Base-by-base conservation (phyloP, 805 yeast species). In the Scheffersomyces amazonensis region DNA sequence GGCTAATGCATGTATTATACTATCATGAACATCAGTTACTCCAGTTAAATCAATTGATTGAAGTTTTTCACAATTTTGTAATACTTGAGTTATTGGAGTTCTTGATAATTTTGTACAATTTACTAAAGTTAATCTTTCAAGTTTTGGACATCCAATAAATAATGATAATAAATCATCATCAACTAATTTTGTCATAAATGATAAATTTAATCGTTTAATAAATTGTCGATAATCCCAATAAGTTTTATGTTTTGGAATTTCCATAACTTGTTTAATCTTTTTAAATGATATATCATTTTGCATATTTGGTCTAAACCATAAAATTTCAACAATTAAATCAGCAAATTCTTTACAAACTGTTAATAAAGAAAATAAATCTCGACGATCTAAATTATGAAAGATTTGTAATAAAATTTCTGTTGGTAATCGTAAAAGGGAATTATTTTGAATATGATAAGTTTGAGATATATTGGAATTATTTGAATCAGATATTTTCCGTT, bases 41-140 rank as follows among this genome's bases (percentile, higher is more conserved):
- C 93, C 93, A 0, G 96, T 83, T 49, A 91, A 71, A 62, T 91
- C 98, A 35, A 91, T 81, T 31, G 95, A 84, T 59, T 87, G 95
- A 41, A 91, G 66, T 44, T 78, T 73, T 42, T 73, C 72, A 60
- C 96, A 88, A 16, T 79, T 78, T 35, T 66, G 54, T 22, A 91
- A 61, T 4, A 88, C 78, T 2, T 64, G 64, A 2, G 83, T 69
- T 24, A 91, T 75, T n/a, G 87, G 78, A 5, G 36, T 49, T 46
- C 81, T 78, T 0, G 85, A 63, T 18, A 91, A 61, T 41, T 75
- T 71, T 16, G 79, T 69, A 60, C 97, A 90, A 52, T 85, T 84
- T 9, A 89, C 89, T 34, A 91, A 67, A 0, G 96, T 87, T 36
- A 93, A 71, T 47, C 98, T 73, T 61, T 91, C 97, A 50, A 93